These are phyloP conservation scores for Tetrahymena elliotti DNA, from an alignment of 73 alveolate genomes.

Conservation along the genomic window DNA sequence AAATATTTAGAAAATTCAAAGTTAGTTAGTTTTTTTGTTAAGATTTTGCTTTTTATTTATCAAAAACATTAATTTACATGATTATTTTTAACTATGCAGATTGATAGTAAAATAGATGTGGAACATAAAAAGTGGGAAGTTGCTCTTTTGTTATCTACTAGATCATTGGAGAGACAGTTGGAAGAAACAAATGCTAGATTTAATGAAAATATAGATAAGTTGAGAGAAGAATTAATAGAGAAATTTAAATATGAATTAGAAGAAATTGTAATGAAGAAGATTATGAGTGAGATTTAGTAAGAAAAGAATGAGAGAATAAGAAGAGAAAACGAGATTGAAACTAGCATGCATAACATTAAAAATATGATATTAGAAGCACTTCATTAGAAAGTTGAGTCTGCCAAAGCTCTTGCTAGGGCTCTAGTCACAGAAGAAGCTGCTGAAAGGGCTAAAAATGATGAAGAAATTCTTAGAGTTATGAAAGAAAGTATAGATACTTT, in stretches of 20 bases:
- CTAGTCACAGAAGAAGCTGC: background rate
- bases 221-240: background rate
- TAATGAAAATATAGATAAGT: background rate
- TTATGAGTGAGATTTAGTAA: background rate
- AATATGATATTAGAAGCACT: background rate
- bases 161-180: background rate
- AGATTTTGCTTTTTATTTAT: background rate
- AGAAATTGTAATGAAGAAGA: background rate
- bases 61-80: too few relatives aligned
- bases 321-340: background rate
- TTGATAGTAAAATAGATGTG: background rate
- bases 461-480: background rate
- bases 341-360: background rate
- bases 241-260: background rate
- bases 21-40: too few relatives aligned
- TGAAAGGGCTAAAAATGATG: background rate
- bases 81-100: background rate
- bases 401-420: background rate
- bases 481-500: background rate
- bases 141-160: background rate
- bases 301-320: background rate
- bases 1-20: too few relatives aligned
- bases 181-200: background rate
- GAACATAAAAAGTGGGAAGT: background rate
- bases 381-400: background rate